Conservation (phyloP, 345 rosid genomes). For the Linum usitatissimum region DNA sequence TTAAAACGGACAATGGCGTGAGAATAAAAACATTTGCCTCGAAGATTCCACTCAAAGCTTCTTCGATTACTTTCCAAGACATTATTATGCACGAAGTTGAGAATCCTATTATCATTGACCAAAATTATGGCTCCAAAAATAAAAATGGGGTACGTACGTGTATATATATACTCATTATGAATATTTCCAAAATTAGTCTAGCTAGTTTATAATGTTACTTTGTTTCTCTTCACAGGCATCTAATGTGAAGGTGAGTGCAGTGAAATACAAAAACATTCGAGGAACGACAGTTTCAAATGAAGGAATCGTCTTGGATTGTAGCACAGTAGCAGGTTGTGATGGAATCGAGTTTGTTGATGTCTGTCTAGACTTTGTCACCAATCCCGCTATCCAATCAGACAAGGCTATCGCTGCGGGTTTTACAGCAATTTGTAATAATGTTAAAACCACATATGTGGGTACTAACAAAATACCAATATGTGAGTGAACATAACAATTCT, state of each 20-base stretch:
- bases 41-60: slow-evolving; percentile 15
- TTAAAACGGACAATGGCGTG: slow-evolving; percentile 25
- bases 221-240: slow-evolving; percentile 20
- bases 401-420: not conserved
- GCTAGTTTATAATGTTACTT: not conserved
- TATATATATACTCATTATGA: too few relatives aligned
- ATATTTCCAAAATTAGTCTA: not conserved
- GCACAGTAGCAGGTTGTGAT: slow-evolving; percentile 22
- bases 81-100: slow-evolving; percentile 22
- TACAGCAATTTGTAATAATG: too few relatives aligned
- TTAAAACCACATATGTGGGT: too few relatives aligned
- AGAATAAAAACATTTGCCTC: slow-evolving; percentile 30
- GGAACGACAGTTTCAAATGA: slow-evolving; percentile 23
- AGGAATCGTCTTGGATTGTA: slow-evolving; percentile 23
- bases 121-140: slow-evolving; percentile 19
- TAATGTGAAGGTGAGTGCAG: slow-evolving; percentile 18
- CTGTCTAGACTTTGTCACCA: slow-evolving; percentile 14
- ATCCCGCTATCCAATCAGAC: not conserved
- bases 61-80: slow-evolving; percentile 23
- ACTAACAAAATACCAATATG: too few relatives aligned
- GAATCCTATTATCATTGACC: slow-evolving; percentile 35
- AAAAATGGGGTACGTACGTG: not conserved
- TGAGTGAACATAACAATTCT: too few relatives aligned
- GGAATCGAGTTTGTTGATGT: slow-evolving; percentile 19
- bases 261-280: slow-evolving; percentile 28